Evolutionary conservation across 1,139 yeast genomes (phyloP), one percentile per base, ranked within the genome.

Genomic region (Blastobotrys aristatus): DNA sequence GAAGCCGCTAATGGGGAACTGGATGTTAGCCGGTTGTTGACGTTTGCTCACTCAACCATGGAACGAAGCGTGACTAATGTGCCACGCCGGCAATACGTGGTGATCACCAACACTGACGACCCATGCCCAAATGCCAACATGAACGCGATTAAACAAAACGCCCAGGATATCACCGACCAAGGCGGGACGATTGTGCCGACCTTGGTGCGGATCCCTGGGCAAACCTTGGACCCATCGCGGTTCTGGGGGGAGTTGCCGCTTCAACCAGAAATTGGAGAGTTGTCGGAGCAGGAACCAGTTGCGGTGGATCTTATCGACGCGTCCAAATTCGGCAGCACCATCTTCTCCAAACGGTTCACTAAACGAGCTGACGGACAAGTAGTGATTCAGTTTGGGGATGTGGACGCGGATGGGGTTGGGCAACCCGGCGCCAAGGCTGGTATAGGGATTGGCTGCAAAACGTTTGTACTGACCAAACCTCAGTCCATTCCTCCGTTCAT

Each of bases 401-500:
- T 22, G 24, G 27, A 32, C 18, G 14, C 29, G 7, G 36, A 13
- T 18, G 20, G 26, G n/a, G 14, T 27, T n/a, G 35, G 16, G 16
- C 26, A 21, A 16, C 11, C 18, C 18, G 24, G 26, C 14, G 22
- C 13, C 6, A 24, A 22, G 4, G 34, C 26, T 17, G 45, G 34
- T 7, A 5, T 42, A 16, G 29, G 26, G 0, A 76, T 92, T 44
- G 83, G 88, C 0, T 71, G 89, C 1, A 79, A 77, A 56, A 97
- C 95, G 0, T 85, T 81, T 58, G 68, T 84, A 0, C 70, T 85
- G n/a, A 77, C 75, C 54, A 69, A 74, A 14, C 79, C 76, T 47
- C 84, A 82, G 51, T 72, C 70, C 41, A 61, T 77, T 0, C 69
- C 73, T 26, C 69, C 73, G 45, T 63, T 72, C 7, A 70, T 69